phyloP scores from a whole-genome alignment of 2,329 filamentous ascomycete genomes.

The Trichoderma brevicompactum region DNA sequence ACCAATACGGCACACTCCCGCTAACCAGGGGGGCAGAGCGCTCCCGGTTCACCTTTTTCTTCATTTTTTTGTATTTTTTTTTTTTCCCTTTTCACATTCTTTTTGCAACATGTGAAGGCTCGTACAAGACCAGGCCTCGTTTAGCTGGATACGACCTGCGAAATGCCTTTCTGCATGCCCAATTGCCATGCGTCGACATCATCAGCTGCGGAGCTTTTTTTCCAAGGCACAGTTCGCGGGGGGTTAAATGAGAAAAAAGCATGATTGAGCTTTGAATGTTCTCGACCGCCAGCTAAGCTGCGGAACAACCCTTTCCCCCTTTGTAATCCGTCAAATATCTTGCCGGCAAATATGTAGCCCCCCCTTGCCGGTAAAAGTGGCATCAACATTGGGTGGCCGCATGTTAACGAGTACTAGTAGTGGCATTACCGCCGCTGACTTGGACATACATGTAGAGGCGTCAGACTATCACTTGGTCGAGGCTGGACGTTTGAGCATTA shows the following conservation, averaged over 20 bases:
- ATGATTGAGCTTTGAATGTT: background rate
- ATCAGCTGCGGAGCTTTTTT: background rate
- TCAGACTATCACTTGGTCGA: conserved; percentile 11
- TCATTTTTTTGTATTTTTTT: background rate
- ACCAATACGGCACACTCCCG: background rate
- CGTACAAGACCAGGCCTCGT: background rate
- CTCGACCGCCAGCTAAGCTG: background rate
- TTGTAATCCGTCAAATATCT: conserved; percentile 1
- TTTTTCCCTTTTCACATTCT: background rate
- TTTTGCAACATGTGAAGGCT: background rate
- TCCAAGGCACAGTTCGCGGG: background rate
- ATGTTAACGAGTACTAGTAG: background rate
- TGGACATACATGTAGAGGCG: background rate
- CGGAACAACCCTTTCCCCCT: background rate
- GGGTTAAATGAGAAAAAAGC: background rate
- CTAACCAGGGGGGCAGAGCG: too few relatives aligned
- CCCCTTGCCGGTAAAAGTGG: conserved; percentile 9
- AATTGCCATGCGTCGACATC: background rate
- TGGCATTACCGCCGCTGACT: conserved; percentile 4
- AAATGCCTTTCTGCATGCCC: conserved; percentile 8
- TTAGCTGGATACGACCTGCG: background rate
- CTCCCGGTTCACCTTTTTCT: background rate
- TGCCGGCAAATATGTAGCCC: background rate
- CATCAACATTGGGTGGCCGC: background rate
- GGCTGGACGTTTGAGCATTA: background rate